These are phyloP conservation scores for Populus trichocarpa DNA, from an alignment of 441 rosid species.

Conservation along the genomic window DNA sequence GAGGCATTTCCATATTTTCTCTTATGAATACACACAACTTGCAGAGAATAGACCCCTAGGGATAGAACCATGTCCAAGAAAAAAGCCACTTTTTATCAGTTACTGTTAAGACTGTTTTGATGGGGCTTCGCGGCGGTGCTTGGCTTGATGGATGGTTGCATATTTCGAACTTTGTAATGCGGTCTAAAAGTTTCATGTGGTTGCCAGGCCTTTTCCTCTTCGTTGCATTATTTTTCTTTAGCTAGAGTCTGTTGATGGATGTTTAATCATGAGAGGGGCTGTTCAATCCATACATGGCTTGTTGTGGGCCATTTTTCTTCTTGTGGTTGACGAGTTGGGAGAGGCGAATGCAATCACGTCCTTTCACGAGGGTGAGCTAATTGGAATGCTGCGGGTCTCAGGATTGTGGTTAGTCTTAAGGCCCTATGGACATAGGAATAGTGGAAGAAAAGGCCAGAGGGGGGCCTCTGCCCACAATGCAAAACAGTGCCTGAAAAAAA, in stretches of 20 bases:
- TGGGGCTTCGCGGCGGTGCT: background rate
- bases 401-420: background rate
- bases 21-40: background rate
- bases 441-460: background rate
- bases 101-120: background rate
- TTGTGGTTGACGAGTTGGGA: background rate
- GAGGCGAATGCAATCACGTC: background rate
- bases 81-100: background rate
- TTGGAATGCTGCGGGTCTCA: background rate
- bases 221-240: background rate
- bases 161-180: background rate
- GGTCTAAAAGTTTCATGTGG: background rate
- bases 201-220: background rate
- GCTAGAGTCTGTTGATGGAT: background rate
- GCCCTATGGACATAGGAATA: background rate
- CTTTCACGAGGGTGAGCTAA: background rate
- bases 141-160: background rate
- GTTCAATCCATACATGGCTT: background rate
- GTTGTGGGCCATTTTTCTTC: background rate
- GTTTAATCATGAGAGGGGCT: background rate
- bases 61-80: background rate
- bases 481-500: no score
- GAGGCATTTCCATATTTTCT: background rate
- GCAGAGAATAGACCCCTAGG: background rate
- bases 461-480: background rate